A percentile compares a stretch with the other conserved stretches of the same genome.
These are phyloP conservation scores for Dysphania ambrosioides DNA, from an alignment of 148 eudicot genomes.

Conservation along the genomic window DNA sequence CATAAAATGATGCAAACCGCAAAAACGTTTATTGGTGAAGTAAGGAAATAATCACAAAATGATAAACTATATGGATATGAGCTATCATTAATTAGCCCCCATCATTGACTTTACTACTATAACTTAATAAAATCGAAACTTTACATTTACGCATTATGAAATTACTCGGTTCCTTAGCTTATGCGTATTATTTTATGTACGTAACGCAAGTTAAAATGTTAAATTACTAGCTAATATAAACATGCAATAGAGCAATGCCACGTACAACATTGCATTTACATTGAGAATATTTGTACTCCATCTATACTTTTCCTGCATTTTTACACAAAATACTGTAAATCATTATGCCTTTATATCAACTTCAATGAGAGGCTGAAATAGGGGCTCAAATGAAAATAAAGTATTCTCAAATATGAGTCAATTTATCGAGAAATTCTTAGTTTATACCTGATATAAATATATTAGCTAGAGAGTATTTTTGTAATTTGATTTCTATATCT, in stretches of 20 bases:
- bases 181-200: background rate
- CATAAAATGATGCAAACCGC: conserved; percentile 8
- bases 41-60: background rate
- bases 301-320: background rate
- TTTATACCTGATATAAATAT: too few relatives aligned
- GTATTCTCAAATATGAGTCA: too few relatives aligned
- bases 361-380: too few relatives aligned
- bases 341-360: too few relatives aligned
- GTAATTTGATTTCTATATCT: too few relatives aligned
- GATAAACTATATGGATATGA: background rate
- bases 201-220: background rate
- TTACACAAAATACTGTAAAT: background rate
- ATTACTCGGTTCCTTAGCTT: background rate
- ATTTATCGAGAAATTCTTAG: too few relatives aligned
- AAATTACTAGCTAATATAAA: background rate
- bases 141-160: background rate
- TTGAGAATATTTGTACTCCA: background rate
- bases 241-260: background rate
- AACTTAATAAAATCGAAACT: background rate
- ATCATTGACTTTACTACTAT: too few relatives aligned
- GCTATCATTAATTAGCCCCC: background rate
- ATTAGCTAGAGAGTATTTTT: too few relatives aligned
- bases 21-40: background rate
- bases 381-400: too few relatives aligned
- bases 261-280: background rate